Conservation (phyloP, 306 rosid genomes). For the Dalbergia cultrata region DNA sequence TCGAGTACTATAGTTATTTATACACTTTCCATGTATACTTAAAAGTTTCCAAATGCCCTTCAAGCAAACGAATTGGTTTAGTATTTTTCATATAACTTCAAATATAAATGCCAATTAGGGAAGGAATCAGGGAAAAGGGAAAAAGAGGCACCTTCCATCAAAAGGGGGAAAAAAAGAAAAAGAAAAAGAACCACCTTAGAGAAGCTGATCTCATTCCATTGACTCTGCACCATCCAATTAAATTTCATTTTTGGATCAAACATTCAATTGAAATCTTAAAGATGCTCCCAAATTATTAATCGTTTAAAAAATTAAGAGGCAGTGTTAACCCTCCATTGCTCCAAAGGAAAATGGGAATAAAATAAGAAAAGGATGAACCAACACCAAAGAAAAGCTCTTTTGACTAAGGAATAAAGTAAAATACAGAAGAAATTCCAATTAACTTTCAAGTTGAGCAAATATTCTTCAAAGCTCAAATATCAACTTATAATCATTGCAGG, state of each 20-base stretch:
- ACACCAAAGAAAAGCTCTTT: slow-evolving; percentile 29
- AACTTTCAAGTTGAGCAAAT: slow-evolving; percentile 36
- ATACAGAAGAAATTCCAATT: neutral
- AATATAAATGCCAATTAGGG: slow-evolving; percentile 14
- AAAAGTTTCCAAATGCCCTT: slow-evolving; percentile 17
- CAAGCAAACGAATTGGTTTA: neutral
- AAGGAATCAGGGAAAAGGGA: slow-evolving; percentile 18
- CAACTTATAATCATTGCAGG: slow-evolving; percentile 21
- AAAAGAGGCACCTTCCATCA: neutral
- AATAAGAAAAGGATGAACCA: slow-evolving; percentile 18
- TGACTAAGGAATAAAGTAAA: slow-evolving; percentile 19
- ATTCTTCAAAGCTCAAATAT: slow-evolving; percentile 34
- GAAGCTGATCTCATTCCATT: slow-evolving; percentile 41
- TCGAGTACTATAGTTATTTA: neutral
- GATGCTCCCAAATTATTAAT: slow-evolving; percentile 35
- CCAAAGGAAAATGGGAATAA: slow-evolving; percentile 38
- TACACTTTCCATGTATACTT: slow-evolving; percentile 13
- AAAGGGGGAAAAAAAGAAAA: neutral
- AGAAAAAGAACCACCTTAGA: neutral
- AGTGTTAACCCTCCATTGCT: slow-evolving; percentile 40
- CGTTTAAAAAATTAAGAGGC: neutral
- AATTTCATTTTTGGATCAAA: neutral
- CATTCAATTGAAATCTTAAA: slow-evolving; percentile 34
- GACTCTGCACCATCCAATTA: slow-evolving; percentile 43
- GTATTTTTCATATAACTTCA: slow-evolving; percentile 1